A percentile compares a stretch with the other conserved stretches of the same genome.
Evolutionary conservation across 805 yeast genomes (phyloP).

Genomic region (Candida ortonii): DNA sequence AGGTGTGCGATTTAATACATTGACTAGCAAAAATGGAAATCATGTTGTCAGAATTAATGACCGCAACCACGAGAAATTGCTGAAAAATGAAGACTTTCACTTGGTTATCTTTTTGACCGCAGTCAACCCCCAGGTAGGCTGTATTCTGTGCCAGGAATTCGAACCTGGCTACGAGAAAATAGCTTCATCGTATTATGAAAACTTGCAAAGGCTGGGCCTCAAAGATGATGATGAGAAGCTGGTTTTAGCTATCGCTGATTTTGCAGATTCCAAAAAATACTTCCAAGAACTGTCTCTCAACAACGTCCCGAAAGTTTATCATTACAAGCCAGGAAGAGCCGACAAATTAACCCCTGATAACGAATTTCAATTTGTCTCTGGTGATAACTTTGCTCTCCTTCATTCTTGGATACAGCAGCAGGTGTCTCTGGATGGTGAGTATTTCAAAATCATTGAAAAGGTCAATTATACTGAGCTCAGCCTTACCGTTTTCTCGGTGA

Average conservation of each 20-base stretch:
- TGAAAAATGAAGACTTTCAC: constrained; percentile 64
- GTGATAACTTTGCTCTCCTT: constrained; percentile 35
- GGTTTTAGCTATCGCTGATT: constrained; percentile 75
- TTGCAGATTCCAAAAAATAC: constrained; percentile 50
- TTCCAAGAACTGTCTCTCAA: constrained; percentile 55
- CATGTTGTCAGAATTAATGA: constrained; percentile 44
- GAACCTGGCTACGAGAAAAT: constrained; percentile 61
- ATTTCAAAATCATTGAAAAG: constrained; percentile 39
- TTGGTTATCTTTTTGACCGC: constrained; percentile 73
- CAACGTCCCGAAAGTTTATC: constrained; percentile 74
- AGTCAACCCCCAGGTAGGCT: constrained; percentile 66
- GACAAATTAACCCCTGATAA: constrained; percentile 25
- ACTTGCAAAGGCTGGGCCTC: constrained; percentile 50
- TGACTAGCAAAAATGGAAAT: constrained; percentile 11
- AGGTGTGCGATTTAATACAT: constrained; percentile 21
- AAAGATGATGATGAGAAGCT: constrained; percentile 49
- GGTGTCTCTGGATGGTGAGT: constrained; percentile 20
- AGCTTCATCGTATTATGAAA: constrained; percentile 55
- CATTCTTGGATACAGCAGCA: constrained; percentile 33
- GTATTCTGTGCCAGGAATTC: constrained; percentile 68
- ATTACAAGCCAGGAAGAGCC: constrained; percentile 26
- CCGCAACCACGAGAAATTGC: constrained; percentile 51
- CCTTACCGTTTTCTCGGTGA: constrained; percentile 35
- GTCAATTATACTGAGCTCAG: constrained; percentile 39
- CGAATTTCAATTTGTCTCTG: constrained; percentile 47